phyloP scores from a whole-genome alignment of 495 filamentous ascomycete species.

The Neurospora sp. region DNA sequence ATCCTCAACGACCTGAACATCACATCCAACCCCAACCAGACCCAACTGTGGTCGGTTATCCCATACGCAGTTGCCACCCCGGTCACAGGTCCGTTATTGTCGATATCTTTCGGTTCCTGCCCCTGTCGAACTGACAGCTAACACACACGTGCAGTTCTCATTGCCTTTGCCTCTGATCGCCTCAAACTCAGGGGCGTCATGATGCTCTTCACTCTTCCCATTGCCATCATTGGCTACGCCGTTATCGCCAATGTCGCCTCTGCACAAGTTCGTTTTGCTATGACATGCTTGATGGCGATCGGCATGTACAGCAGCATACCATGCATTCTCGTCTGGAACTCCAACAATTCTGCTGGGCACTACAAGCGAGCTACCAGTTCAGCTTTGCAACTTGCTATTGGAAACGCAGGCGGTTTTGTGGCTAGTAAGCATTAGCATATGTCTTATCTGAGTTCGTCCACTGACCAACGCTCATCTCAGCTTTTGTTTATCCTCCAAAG shows the following conservation, averaged over 20 bases:
- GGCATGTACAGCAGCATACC: conserved; percentile 75
- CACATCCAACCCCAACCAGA: conserved; percentile 48
- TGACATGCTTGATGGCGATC: conserved; percentile 58
- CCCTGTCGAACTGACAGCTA: background rate
- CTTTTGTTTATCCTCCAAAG: conserved; percentile 47
- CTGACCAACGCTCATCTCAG: conserved; percentile 4
- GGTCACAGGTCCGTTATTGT: conserved; percentile 35
- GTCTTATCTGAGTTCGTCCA: background rate
- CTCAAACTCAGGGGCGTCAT: conserved; percentile 31
- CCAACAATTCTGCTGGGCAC: conserved; percentile 37
- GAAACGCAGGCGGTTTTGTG: conserved; percentile 41
- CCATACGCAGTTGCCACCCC: conserved; percentile 54
- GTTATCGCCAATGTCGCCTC: conserved; percentile 24
- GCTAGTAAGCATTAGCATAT: conserved; percentile 17
- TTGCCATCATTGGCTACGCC: conserved; percentile 51
- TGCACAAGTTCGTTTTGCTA: conserved; percentile 57
- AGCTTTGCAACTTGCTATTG: conserved; percentile 37
- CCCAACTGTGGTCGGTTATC: conserved; percentile 58
- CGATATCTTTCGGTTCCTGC: conserved; percentile 22
- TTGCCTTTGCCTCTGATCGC: conserved; percentile 37
- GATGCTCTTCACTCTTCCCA: conserved; percentile 34
- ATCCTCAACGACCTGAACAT: conserved; percentile 53
- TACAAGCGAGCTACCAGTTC: conserved; percentile 36
- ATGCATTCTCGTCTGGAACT: conserved; percentile 61
- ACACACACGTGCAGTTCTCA: conserved; percentile 17